Percentiles rank a stretch among this genome's conserved stretches.
Conservation (phyloP, 352 stramenopile genomes). For the Pythium brassicae region DNA sequence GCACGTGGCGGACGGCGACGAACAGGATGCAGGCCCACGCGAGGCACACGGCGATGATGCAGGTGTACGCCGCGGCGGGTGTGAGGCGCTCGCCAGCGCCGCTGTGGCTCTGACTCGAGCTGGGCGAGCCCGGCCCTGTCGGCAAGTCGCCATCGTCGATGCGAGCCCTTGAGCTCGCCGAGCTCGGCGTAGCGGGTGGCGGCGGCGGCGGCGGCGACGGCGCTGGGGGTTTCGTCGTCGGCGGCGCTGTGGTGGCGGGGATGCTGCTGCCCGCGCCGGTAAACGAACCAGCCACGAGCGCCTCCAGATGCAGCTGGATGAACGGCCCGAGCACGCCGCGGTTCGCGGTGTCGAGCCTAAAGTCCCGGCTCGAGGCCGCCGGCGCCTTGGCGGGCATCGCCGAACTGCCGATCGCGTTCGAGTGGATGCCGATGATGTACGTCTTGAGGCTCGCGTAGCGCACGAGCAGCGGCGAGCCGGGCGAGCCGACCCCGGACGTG, state of each 20-base stretch:
- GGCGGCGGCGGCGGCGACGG: background rate
- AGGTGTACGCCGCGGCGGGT: slow-evolving; percentile 37
- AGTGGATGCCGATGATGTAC: slow-evolving; percentile 62
- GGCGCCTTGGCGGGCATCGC: background rate
- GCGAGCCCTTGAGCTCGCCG: background rate
- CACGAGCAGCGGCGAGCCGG: slow-evolving; percentile 55
- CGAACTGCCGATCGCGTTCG: slow-evolving; percentile 27
- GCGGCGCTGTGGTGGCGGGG: background rate
- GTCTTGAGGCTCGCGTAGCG: slow-evolving; percentile 48
- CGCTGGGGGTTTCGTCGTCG: background rate
- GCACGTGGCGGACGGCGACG: slow-evolving; percentile 34
- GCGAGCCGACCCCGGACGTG: slow-evolving; percentile 34
- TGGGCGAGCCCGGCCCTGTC: background rate
- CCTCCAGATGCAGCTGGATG: slow-evolving; percentile 42
- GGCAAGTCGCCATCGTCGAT: background rate
- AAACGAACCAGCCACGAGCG: slow-evolving; percentile 22
- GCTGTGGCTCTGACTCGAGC: slow-evolving; percentile 1
- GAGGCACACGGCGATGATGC: slow-evolving; percentile 41
- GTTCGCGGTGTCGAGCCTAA: slow-evolving; percentile 35
- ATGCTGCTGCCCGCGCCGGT: background rate
- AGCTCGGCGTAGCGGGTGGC: background rate
- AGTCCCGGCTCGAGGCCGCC: slow-evolving; percentile 18
- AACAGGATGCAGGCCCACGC: slow-evolving; percentile 51
- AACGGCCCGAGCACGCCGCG: slow-evolving; percentile 46
- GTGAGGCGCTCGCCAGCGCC: slow-evolving; percentile 14